phyloP scores from a whole-genome alignment of 2,329 filamentous ascomycete species.

The Diaporthe destruens region DNA sequence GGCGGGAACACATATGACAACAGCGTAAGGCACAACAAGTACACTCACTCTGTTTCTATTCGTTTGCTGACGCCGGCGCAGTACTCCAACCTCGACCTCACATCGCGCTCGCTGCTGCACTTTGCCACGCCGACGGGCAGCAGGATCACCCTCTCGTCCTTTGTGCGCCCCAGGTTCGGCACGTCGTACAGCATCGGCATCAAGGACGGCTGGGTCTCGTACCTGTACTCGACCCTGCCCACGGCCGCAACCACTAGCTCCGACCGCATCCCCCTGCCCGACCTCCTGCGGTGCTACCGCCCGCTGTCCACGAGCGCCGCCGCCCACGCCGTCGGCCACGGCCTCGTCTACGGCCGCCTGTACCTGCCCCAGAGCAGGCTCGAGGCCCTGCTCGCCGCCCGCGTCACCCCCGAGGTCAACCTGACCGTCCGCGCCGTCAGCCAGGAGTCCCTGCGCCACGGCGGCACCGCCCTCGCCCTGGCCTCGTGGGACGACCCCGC shows the following conservation, averaged over 20 bases:
- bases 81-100: conserved; percentile 60
- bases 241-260: conserved; percentile 74
- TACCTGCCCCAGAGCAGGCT: conserved; percentile 88
- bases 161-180: conserved; percentile 92
- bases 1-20: conserved; percentile 43
- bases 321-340: conserved; percentile 45
- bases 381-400: conserved; percentile 85
- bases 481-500: conserved; percentile 83
- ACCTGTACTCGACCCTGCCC: conserved; percentile 91
- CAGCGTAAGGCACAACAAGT: conserved; percentile 36
- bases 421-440: conserved; percentile 85
- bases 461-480: conserved; percentile 79
- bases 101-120: conserved; percentile 72
- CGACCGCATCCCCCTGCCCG: conserved; percentile 79
- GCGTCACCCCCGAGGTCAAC: conserved; percentile 82
- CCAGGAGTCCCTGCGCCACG: conserved; percentile 76
- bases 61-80: not conserved
- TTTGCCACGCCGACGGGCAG: conserved; percentile 89
- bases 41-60: no score
- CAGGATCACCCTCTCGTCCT: conserved; percentile 87
- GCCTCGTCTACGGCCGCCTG: conserved; percentile 80
- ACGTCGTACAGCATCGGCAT: conserved; percentile 93
- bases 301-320: conserved; percentile 68
- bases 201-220: conserved; percentile 96
- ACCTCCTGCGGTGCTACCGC: conserved; percentile 85